A percentile compares a stretch with the other conserved stretches of the same genome.
phyloP scores from a whole-genome alignment of 1,284 basidiomycete genomes.

The Cystobasidium pallidum region DNA sequence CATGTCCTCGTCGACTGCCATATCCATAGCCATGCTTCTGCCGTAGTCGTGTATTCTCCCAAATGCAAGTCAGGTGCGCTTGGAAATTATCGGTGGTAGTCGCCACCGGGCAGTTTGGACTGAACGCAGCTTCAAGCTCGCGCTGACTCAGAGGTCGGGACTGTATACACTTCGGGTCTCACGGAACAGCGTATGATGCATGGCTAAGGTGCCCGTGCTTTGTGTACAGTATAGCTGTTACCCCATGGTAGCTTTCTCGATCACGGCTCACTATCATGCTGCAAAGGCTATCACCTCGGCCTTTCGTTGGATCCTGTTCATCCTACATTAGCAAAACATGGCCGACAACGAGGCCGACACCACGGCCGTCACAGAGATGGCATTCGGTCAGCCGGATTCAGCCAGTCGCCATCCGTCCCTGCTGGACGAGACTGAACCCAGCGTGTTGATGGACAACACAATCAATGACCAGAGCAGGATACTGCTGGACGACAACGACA shows the following conservation, averaged over 20 bases:
- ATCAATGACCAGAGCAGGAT: conserved; percentile 19
- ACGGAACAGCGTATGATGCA: not conserved
- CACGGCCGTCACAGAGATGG: conserved; percentile 13
- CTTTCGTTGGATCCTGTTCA: not conserved
- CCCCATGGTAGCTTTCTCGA: not conserved
- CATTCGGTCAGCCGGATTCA: conserved; percentile 9
- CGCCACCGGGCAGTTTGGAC: not conserved
- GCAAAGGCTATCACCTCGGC: not conserved
- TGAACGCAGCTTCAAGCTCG: not conserved
- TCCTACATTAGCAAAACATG: not conserved
- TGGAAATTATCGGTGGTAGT: conserved; percentile 12
- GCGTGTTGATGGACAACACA: conserved; percentile 5
- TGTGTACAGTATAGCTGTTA: not conserved
- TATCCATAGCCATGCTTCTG: conserved; percentile 28
- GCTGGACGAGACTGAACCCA: conserved; percentile 33
- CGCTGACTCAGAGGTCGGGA: too few relatives aligned
- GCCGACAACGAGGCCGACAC: conserved; percentile 12
- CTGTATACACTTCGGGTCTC: too few relatives aligned
- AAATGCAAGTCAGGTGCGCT: not conserved
- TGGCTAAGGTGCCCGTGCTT: not conserved
- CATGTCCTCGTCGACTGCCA: conserved; percentile 5
- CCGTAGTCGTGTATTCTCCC: not conserved
- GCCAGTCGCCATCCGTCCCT: conserved; percentile 9
- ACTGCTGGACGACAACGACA: not conserved
- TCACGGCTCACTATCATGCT: not conserved